Percentiles rank a stretch among this genome's conserved stretches.
phyloP scores from a whole-genome alignment of 805 yeast genomes.

The Suhomyces pyralidae region DNA sequence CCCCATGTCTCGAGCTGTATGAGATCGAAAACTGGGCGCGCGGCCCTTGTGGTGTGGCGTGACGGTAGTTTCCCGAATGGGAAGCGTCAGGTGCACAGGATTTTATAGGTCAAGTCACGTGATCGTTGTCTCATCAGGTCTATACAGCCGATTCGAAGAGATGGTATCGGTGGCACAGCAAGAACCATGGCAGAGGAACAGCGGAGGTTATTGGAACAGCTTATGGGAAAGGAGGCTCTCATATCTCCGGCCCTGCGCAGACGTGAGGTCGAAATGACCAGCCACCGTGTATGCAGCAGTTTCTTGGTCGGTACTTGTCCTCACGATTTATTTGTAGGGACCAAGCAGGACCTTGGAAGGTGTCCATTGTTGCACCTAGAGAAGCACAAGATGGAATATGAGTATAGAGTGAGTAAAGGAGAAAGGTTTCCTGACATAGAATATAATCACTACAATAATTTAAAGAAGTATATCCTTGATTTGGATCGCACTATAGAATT shows the following conservation, averaged over 20 bases:
- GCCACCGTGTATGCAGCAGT: constrained; percentile 64
- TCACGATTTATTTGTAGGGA: constrained; percentile 74
- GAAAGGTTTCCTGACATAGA: constrained; percentile 51
- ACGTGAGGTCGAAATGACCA: constrained; percentile 41
- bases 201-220: constrained; percentile 68
- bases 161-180: background rate
- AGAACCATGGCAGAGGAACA: constrained; percentile 63
- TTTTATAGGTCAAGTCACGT: background rate
- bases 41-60: background rate
- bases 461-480: constrained; percentile 59
- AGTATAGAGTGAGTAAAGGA: constrained; percentile 42
- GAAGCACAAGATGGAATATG: constrained; percentile 69
- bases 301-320: constrained; percentile 87
- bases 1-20: background rate
- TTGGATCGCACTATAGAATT: constrained; percentile 61
- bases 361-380: constrained; percentile 77
- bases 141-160: background rate
- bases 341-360: constrained; percentile 78
- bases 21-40: background rate
- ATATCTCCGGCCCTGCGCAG: constrained; percentile 30
- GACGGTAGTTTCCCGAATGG: background rate
- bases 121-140: background rate
- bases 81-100: background rate
- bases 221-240: constrained; percentile 67
- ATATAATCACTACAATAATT: constrained; percentile 44